These are phyloP conservation scores for Bjerkandera adusta DNA, from an alignment of 1,284 basidiomycete species.

Conservation along the genomic window DNA sequence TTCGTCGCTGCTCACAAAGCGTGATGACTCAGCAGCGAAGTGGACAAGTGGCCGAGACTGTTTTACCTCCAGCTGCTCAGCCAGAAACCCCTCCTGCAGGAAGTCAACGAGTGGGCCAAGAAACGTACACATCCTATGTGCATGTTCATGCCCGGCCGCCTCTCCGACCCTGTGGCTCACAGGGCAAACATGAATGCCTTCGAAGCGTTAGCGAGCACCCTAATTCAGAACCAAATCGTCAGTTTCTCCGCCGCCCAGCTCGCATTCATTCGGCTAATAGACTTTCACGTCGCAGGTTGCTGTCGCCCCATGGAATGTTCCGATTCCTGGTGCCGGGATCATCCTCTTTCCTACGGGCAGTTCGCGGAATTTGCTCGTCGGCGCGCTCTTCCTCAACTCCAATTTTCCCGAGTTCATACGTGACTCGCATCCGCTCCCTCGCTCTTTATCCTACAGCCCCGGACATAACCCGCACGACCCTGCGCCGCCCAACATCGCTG, in stretches of 20 bases:
- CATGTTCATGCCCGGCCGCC: constrained; percentile 61
- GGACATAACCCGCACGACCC: constrained; percentile 20
- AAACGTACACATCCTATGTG: constrained; percentile 46
- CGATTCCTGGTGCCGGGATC: constrained; percentile 49
- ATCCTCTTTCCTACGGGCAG: constrained; percentile 54
- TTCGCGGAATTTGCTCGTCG: constrained; percentile 57
- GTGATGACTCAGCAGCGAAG: constrained; percentile 30
- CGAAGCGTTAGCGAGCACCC: constrained; percentile 47
- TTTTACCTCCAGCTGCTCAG: constrained; percentile 45
- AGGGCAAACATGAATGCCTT: constrained; percentile 52
- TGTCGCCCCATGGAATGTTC: constrained; percentile 48
- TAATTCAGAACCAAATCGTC: constrained; percentile 53
- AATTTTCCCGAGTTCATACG: constrained; percentile 53
- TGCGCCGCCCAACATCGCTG: constrained; percentile 23
- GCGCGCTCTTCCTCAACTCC: constrained; percentile 50
- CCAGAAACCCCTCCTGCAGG: constrained; percentile 41
- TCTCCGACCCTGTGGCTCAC: constrained; percentile 45
- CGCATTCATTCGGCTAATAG: constrained; percentile 8
- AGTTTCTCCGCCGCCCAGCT: constrained; percentile 21
- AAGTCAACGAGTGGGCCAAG: constrained; percentile 49
- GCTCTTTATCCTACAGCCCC: constrained; percentile 16
- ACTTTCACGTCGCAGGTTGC: constrained; percentile 42
- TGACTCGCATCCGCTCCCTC: constrained; percentile 15
- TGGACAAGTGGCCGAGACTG: constrained; percentile 46
- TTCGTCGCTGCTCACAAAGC: constrained; percentile 12